Evolutionary conservation across 2,329 filamentous ascomycete species (phyloP).

Genomic region (Penicillium sp.): DNA sequence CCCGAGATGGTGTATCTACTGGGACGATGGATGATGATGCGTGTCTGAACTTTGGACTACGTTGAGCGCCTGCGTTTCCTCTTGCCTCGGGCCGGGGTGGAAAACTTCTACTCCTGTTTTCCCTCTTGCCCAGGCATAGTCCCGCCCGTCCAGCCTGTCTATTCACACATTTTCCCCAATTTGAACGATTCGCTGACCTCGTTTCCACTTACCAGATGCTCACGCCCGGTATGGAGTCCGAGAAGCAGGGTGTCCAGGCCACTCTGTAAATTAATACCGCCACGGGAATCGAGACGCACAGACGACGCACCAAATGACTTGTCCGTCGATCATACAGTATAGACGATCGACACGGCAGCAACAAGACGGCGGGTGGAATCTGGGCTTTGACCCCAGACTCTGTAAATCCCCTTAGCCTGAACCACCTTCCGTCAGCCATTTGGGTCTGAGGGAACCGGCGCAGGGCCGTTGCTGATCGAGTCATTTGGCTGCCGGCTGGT

Average conservation of each 20-base stretch:
- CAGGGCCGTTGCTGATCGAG: not conserved
- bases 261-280: slow-evolving; percentile 39
- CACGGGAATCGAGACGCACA: slow-evolving; percentile 22
- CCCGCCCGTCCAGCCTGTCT: not conserved
- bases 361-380: not conserved
- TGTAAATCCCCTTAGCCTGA: not conserved
- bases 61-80: not conserved
- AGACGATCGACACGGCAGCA: slow-evolving; percentile 2
- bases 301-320: slow-evolving; percentile 19
- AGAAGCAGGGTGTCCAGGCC: slow-evolving; percentile 36
- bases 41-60: not conserved
- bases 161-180: no score
- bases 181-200: slow-evolving; percentile 16
- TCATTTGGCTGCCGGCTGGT: not conserved
- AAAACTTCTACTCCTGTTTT: slow-evolving; percentile 7
- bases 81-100: slow-evolving; percentile 3
- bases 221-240: slow-evolving; percentile 39
- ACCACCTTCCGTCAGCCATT: not conserved
- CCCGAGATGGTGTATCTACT: not conserved
- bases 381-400: not conserved
- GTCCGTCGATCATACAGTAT: slow-evolving; percentile 8
- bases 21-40: not conserved
- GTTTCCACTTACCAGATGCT: slow-evolving; percentile 39
- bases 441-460: not conserved
- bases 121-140: not conserved